Base-by-base conservation (phyloP, 306 rosid genomes). In the Spatholobus suberectus region DNA sequence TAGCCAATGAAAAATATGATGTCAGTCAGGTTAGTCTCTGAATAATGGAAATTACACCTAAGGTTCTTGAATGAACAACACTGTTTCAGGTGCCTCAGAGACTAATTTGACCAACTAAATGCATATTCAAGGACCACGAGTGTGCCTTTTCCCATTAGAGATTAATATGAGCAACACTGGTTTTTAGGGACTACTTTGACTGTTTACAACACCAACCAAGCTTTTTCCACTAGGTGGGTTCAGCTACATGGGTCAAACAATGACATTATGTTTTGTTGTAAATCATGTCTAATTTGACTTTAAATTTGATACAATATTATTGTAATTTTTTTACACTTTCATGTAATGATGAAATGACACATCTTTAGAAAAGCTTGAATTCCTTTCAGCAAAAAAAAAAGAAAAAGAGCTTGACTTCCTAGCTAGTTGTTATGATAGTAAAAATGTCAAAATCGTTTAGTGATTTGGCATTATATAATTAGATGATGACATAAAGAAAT, bases 401-500 rank as follows among this genome's bases (percentile, higher is more conserved):
- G n/a, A n/a, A n/a, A n/a, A n/a, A n/a, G n/a, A n/a, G n/a, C 69
- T 62, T 29, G 69, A 14, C 69, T 62, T 62, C 68, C 40, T 61
- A 14, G 21, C 5, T 62, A 62, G 46, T 47, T 62, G 8, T 59
- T 47, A 8, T 18, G 81, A 43, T 26, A 29, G 44, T 61, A 14
- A 63, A 63, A 34, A 1, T 29, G 32, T 63, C 32, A 10, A 29
- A 40, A 7, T 63, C 23, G 20, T 75, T 46, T 35, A 11, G 20
- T 24, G n/a, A 40, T 75, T 51, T 49, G 41, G 51, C 57, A 66
- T 51, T 51, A 0, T 44, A 49, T 51, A 29, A 44, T 77, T 18
- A 51, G 54, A 49, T 47, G 38, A 46, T 65, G 26, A 24, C 49
- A 67, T 51, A 23, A 12, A 34, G 47, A 47, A 65, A n/a, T 46